Percentiles rank a stretch among this genome's conserved stretches.
Evolutionary conservation across 1,284 basidiomycete species (phyloP).

Genomic region (Schizophyllum commune): DNA sequence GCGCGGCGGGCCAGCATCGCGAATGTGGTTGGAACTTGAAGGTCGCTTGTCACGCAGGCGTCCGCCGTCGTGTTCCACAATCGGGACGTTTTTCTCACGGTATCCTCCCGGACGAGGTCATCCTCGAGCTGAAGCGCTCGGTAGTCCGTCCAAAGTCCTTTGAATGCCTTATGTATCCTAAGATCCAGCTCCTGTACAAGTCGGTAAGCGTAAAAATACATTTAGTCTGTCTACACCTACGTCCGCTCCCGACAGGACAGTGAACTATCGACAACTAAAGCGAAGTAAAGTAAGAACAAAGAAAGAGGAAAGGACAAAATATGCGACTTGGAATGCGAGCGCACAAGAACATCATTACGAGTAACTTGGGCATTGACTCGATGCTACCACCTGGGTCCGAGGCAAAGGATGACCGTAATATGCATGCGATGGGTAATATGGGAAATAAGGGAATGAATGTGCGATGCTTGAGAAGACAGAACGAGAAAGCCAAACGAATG

Average conservation of each 20-base stretch:
- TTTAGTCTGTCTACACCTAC: slow-evolving; percentile 41
- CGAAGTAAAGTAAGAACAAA: slow-evolving; percentile 23
- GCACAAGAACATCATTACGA: slow-evolving; percentile 9
- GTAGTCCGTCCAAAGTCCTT: too few species aligned
- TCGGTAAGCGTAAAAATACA: slow-evolving; percentile 47
- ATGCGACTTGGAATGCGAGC: slow-evolving; percentile 10
- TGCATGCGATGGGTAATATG: slow-evolving; percentile 10
- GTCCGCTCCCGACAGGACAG: slow-evolving; percentile 28
- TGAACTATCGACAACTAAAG: slow-evolving; percentile 30
- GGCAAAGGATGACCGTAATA: slow-evolving; percentile 9
- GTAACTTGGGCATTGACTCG: slow-evolving; percentile 5
- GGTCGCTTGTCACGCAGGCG: too few species aligned
- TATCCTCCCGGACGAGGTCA: too few species aligned
- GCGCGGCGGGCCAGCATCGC: too few species aligned
- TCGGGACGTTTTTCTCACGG: too few species aligned
- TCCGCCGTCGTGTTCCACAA: too few species aligned
- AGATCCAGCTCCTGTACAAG: too few species aligned
- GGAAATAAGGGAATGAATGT: slow-evolving; percentile 15
- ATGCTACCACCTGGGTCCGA: slow-evolving; percentile 9
- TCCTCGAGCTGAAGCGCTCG: too few species aligned
- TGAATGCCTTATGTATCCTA: too few species aligned
- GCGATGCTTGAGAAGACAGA: slow-evolving; percentile 9
- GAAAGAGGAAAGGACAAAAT: slow-evolving; percentile 5
- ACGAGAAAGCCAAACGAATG: slow-evolving; percentile 22
- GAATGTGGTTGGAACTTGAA: too few species aligned